phyloP scores from a whole-genome alignment of 495 filamentous ascomycete genomes.

The Aspergillus asperescens region DNA sequence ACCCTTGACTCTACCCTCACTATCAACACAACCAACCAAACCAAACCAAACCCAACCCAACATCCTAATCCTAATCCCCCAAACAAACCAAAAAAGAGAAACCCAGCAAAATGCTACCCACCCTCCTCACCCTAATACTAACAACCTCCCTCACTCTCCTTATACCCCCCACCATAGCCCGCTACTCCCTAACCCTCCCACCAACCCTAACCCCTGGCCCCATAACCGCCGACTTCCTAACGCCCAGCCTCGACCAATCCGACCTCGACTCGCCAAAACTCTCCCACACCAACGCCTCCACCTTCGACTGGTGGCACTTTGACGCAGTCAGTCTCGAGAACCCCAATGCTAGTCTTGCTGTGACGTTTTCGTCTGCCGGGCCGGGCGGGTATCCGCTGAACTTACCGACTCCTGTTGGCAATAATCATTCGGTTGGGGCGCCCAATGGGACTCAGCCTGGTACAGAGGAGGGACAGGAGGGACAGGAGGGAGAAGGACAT shows the following conservation, averaged over 20 bases:
- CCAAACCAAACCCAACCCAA: background rate
- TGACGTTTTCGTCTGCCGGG: constrained; percentile 30
- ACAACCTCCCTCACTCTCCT: too few relatives aligned
- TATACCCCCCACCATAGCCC: background rate
- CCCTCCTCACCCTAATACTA: background rate
- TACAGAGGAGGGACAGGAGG: background rate
- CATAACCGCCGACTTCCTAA: constrained; percentile 1
- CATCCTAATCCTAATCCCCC: background rate
- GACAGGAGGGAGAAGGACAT: background rate
- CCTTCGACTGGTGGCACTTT: constrained; percentile 43
- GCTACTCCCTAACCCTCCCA: constrained; percentile 7
- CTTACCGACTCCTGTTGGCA: background rate
- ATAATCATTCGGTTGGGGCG: too few relatives aligned
- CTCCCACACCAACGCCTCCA: constrained; percentile 22
- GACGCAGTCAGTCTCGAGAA: constrained; percentile 26
- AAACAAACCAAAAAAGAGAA: too few relatives aligned
- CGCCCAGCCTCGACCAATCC: constrained; percentile 3
- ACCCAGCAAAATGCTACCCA: background rate
- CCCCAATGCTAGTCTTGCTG: constrained; percentile 17
- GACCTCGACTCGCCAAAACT: constrained; percentile 30
- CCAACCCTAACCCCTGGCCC: background rate
- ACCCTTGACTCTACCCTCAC: background rate
- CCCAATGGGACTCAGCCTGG: background rate
- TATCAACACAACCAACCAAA: background rate
- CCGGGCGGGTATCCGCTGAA: constrained; percentile 19